Conservation (phyloP, 1,284 basidiomycete genomes). For the Pseudozyma hubeiensis region DNA sequence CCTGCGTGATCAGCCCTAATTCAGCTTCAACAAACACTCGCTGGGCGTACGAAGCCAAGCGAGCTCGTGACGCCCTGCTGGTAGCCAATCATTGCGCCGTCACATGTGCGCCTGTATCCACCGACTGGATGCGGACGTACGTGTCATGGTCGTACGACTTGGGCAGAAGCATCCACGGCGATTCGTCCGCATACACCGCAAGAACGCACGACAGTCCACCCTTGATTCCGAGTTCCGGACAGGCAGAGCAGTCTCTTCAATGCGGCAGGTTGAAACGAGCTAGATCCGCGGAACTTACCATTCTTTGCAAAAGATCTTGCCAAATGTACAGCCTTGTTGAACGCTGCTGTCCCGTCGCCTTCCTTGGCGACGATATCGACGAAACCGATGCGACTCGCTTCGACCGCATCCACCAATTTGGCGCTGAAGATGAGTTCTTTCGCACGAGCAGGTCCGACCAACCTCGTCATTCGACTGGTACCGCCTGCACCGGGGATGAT, state of each 20-base stretch:
- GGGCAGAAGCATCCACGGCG: too few species aligned
- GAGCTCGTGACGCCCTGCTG: too few species aligned
- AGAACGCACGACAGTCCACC: too few species aligned
- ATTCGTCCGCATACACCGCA: too few species aligned
- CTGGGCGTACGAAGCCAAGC: too few species aligned
- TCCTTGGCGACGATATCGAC: slow-evolving; percentile 80
- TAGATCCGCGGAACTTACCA: slow-evolving; percentile 72
- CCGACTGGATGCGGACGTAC: too few species aligned
- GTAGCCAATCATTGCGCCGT: too few species aligned
- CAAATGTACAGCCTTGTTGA: slow-evolving; percentile 35
- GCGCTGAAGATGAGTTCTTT: slow-evolving; percentile 90
- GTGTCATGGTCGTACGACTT: too few species aligned
- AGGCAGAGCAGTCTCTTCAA: too few species aligned
- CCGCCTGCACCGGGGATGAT: slow-evolving; percentile 82
- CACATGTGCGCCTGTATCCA: too few species aligned
- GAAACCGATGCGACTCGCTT: slow-evolving; percentile 82
- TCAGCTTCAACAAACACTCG: background rate
- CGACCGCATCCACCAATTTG: slow-evolving; percentile 74
- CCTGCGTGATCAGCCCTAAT: too few species aligned
- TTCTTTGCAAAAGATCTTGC: slow-evolving; percentile 70
- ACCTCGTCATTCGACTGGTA: slow-evolving; percentile 84
- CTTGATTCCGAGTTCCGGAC: too few species aligned
- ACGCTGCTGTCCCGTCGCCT: slow-evolving; percentile 18
- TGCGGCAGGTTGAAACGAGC: background rate
- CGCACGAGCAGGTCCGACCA: slow-evolving; percentile 83